These are phyloP conservation scores for Psilocybe mexicana DNA, from an alignment of 1,284 basidiomycete species.

Conservation along the genomic window DNA sequence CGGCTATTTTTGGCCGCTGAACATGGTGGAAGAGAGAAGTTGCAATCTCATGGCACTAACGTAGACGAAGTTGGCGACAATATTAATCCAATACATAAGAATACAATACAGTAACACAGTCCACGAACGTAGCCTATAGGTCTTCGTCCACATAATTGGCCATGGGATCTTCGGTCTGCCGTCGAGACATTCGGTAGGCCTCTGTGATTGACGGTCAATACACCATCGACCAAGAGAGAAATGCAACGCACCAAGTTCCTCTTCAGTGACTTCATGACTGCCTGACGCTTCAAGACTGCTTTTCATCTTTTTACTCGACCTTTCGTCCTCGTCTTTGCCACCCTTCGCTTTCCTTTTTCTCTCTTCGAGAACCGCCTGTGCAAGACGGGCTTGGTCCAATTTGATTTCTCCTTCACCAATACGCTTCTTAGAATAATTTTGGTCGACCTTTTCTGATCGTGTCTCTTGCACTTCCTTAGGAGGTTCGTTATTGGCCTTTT, in stretches of 20 bases:
- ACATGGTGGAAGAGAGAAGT: neutral
- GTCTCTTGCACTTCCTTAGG: conserved; percentile 33
- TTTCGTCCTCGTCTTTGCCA: conserved; percentile 57
- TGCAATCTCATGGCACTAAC: neutral
- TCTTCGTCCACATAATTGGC: conserved; percentile 72
- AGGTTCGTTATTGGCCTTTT: conserved; percentile 9
- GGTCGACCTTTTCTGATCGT: conserved; percentile 48
- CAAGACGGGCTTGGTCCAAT: conserved; percentile 69
- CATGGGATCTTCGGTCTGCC: conserved; percentile 84
- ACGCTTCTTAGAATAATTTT: conserved; percentile 66
- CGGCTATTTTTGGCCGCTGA: no score
- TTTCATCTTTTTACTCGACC: conserved; percentile 62
- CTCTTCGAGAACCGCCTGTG: conserved; percentile 75
- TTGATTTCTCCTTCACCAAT: conserved; percentile 76
- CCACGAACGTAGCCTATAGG: conserved; percentile 3
- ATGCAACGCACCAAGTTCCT: conserved; percentile 78
- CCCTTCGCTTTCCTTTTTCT: conserved; percentile 71
- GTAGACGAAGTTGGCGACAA: neutral
- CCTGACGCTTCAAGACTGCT: conserved; percentile 38
- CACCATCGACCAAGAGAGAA: conserved; percentile 2
- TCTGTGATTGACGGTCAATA: conserved; percentile 46
- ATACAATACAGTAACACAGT: conserved; percentile 14
- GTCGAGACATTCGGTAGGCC: conserved; percentile 77
- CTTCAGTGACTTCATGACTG: conserved; percentile 84
- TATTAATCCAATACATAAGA: conserved; percentile 12